These are phyloP conservation scores for Casuarina glauca DNA, from an alignment of 306 rosid genomes.

Conservation along the genomic window DNA sequence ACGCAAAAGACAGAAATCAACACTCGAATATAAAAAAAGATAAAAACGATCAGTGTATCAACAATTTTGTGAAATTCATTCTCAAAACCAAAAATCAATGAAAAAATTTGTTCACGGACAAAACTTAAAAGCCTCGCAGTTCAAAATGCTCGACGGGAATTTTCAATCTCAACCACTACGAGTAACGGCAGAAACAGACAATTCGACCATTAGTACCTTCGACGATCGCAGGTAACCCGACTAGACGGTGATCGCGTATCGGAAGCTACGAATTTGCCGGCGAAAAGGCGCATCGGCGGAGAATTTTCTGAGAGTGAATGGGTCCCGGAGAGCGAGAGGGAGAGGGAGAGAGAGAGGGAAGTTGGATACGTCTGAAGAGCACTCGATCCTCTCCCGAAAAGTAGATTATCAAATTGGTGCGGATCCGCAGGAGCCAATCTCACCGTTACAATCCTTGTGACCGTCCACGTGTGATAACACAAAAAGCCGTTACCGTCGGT, in stretches of 20 bases:
- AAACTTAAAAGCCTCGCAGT: not conserved
- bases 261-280: slow-evolving; percentile 11
- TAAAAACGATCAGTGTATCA: not conserved
- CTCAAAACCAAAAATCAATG: not conserved
- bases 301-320: not conserved
- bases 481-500: not conserved
- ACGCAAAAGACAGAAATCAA: not conserved
- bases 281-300: slow-evolving; percentile 17
- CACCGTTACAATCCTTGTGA: not conserved
- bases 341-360: not conserved
- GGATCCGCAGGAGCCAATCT: not conserved
- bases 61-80: not conserved
- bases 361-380: slow-evolving; percentile 26
- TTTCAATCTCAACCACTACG: slow-evolving; percentile 4
- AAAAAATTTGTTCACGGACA: not conserved
- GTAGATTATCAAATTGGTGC: slow-evolving; percentile 1
- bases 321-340: not conserved
- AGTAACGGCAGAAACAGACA: slow-evolving; percentile 6
- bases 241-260: not conserved
- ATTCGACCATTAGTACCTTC: not conserved
- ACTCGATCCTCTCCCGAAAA: slow-evolving; percentile 28
- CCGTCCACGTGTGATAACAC: slow-evolving; percentile 12
- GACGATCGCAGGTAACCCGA: not conserved
- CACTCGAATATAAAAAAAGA: not conserved
- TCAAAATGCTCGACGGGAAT: not conserved